Conservation (phyloP, 345 rosid species). For the Passiflora organensis region DNA sequence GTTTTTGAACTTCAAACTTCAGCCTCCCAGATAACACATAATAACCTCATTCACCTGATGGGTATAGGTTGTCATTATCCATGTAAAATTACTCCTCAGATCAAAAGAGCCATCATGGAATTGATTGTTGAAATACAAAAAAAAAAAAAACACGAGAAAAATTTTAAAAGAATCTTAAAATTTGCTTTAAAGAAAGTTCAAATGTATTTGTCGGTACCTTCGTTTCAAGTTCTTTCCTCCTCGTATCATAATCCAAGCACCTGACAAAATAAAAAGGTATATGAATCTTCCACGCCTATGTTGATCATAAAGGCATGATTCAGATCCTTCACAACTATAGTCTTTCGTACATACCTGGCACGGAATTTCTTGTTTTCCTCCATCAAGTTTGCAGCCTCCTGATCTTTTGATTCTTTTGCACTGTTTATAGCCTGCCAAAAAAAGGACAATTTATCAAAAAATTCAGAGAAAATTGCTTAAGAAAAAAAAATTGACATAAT, state of each 20-base stretch:
- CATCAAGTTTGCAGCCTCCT: slow-evolving; percentile 41
- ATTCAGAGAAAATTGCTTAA: background rate
- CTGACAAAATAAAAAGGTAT: slow-evolving; percentile 29
- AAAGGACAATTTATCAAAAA: background rate
- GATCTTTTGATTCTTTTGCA: slow-evolving; percentile 24
- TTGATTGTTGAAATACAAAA: too few relatives aligned
- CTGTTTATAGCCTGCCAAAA: slow-evolving; percentile 25
- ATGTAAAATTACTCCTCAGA: too few relatives aligned
- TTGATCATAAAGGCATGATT: background rate
- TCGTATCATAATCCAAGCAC: slow-evolving; percentile 61
- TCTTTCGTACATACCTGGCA: slow-evolving; percentile 46
- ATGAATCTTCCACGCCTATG: too few relatives aligned
- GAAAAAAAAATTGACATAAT: background rate
- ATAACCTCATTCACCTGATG: too few relatives aligned
- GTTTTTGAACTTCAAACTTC: too few relatives aligned
- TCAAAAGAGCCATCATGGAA: too few relatives aligned
- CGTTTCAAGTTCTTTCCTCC: slow-evolving; percentile 40
- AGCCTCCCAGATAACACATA: too few relatives aligned
- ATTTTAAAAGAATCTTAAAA: too few relatives aligned
- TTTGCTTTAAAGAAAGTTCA: too few relatives aligned
- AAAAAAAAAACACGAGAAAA: too few relatives aligned
- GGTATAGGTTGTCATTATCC: too few relatives aligned
- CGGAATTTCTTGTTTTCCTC: slow-evolving; percentile 61
- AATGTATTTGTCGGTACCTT: slow-evolving; percentile 41
- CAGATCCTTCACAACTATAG: background rate